Percentiles rank a stretch among this genome's conserved stretches.
phyloP scores from a whole-genome alignment of 345 rosid genomes.

The Dimocarpus longan region DNA sequence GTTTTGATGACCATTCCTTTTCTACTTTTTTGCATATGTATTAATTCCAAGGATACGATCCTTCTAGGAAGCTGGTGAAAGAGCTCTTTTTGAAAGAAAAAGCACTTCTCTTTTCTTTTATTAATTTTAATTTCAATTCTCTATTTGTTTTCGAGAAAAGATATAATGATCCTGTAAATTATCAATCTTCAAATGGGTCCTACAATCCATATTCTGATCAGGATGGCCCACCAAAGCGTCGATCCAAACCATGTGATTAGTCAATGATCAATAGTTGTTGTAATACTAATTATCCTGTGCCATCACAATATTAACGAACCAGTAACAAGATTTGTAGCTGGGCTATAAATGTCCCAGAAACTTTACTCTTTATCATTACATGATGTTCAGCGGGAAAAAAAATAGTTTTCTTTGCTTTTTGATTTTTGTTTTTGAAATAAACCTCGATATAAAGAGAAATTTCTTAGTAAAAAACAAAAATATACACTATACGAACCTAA shows the following conservation, averaged over 20 bases:
- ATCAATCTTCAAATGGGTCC: constrained; percentile 19
- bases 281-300: not conserved
- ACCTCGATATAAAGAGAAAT: no score
- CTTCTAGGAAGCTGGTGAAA: constrained; percentile 48
- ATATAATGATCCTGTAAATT: constrained; percentile 13
- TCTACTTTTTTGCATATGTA: constrained; percentile 14
- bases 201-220: not conserved
- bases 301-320: not conserved
- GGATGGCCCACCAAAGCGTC: constrained; percentile 18
- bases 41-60: constrained; percentile 37
- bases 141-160: constrained; percentile 18
- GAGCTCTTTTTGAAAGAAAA: constrained; percentile 39
- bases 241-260: constrained; percentile 15
- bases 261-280: not conserved
- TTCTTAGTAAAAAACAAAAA: no score
- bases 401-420: no score
- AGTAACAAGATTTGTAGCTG: not conserved
- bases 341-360: not conserved
- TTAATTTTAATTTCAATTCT: not conserved
- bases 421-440: no score
- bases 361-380: not conserved
- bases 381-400: no score
- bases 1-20: not conserved
- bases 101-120: not conserved
- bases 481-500: no score